Conservation (phyloP, 441 rosid genomes). For the Corymbia calophylla region DNA sequence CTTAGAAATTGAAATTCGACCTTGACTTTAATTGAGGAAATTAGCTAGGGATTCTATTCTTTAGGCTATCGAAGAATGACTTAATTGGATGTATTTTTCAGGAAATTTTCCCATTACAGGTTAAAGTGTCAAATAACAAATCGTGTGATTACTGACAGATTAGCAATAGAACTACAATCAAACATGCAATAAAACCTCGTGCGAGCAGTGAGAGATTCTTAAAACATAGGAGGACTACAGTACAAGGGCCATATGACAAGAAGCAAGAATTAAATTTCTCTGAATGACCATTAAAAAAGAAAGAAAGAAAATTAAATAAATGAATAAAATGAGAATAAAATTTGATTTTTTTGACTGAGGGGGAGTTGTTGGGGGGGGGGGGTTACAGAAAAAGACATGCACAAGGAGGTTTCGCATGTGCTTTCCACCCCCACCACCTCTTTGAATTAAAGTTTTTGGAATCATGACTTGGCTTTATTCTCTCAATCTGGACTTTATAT, state of each 20-base stretch:
- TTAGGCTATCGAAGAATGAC: neutral
- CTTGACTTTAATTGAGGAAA: neutral
- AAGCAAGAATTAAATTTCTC: neutral
- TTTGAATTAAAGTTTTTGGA: conserved; percentile 17
- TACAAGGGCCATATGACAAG: neutral
- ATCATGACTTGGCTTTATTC: conserved; percentile 38
- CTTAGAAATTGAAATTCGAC: neutral
- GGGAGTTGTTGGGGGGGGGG: conserved; percentile 3
- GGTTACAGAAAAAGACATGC: conserved; percentile 3
- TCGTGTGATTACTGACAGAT: neutral
- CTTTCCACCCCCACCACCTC: conserved; percentile 15
- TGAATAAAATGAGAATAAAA: neutral
- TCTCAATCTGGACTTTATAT: conserved; percentile 9
- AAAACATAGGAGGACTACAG: neutral
- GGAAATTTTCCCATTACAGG: neutral
- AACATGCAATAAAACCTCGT: neutral
- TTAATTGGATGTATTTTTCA: neutral
- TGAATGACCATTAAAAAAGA: neutral
- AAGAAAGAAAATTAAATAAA: neutral
- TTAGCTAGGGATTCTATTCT: neutral
- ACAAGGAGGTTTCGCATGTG: conserved; percentile 31
- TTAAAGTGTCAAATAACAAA: neutral
- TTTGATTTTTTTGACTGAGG: neutral
- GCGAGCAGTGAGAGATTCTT: neutral
- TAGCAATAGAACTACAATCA: neutral